A percentile compares a stretch with the other conserved stretches of the same genome.
phyloP scores from a whole-genome alignment of 2,329 filamentous ascomycete species.

The Arthroderma uncinatum region DNA sequence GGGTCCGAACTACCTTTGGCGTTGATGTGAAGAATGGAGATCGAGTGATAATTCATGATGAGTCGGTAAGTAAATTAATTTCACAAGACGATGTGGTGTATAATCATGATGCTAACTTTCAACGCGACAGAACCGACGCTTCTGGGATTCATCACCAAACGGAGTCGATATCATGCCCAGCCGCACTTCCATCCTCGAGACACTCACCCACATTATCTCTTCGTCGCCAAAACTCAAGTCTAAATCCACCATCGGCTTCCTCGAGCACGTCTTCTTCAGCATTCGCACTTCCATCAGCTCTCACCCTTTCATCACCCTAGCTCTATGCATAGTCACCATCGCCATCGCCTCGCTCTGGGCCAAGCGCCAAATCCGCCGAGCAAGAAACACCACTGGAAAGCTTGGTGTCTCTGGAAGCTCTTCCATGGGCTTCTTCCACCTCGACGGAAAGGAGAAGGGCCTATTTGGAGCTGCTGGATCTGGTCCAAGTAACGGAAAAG shows the following conservation, averaged over 20 bases:
- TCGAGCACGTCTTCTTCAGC: slow-evolving; percentile 38
- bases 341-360: slow-evolving; percentile 26
- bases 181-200: slow-evolving; percentile 83
- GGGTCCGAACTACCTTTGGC: slow-evolving; percentile 90
- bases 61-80: slow-evolving; percentile 58
- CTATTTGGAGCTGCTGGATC: slow-evolving; percentile 27
- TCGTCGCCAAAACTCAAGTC: slow-evolving; percentile 39
- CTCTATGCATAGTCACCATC: slow-evolving; percentile 29
- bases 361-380: slow-evolving; percentile 22
- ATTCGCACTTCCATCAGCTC: slow-evolving; percentile 32
- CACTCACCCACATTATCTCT: slow-evolving; percentile 44
- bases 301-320: slow-evolving; percentile 36
- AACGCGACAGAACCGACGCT: slow-evolving; percentile 61
- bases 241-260: slow-evolving; percentile 39
- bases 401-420: slow-evolving; percentile 24
- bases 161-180: slow-evolving; percentile 84
- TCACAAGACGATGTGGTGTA: background rate
- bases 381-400: slow-evolving; percentile 25
- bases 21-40: slow-evolving; percentile 79
- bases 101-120: background rate
- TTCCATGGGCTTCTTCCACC: slow-evolving; percentile 35
- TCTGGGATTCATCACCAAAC: slow-evolving; percentile 86
- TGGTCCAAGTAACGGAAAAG: slow-evolving; percentile 33
- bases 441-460: slow-evolving; percentile 40
- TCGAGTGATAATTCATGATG: slow-evolving; percentile 89